Base-by-base conservation (phyloP, 305 asterid genomes). In the Andrographis paniculata region DNA sequence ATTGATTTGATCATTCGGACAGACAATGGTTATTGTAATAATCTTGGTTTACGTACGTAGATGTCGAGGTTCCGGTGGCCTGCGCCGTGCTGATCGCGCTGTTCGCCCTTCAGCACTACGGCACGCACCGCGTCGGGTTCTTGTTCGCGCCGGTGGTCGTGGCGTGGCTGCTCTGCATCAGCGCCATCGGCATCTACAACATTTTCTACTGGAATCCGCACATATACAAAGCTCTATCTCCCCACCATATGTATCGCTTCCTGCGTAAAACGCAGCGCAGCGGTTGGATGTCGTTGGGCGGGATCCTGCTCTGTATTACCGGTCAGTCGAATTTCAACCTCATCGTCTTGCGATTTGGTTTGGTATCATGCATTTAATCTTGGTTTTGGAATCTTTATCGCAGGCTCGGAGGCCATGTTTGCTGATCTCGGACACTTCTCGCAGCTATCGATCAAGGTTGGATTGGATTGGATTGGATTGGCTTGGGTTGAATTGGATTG, bases 371-470 rank as follows among this genome's bases (percentile, higher is more conserved):
- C n/a, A n/a, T n/a, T n/a, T n/a, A 56, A 18, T 20, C 23, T 2
- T 30, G 27, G 44, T 41, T 18, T 45, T 5, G 17, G 28, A 14
- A 42, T 48, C 45, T n/a, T n/a, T n/a, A n/a, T n/a, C n/a, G n/a
- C 80, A 79, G 89, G 89, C 62, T 79, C 89, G 13, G 89, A 79
- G 69, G 89, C 89, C 14, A 76, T 79, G 89, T 76, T 79, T 68
- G 89, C 89, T 57, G 85, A 79, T 62, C 82, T n/a, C n/a, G n/a
- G n/a, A n/a, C n/a, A n/a, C n/a, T n/a, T n/a, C n/a, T n/a, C n/a
- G n/a, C n/a, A 75, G 72, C 53, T 74, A 33, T 79, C 89, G 12
- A 79, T 79, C 45, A 69, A 79, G 88, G 88, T 24, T n/a, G n/a
- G n/a, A n/a, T n/a, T n/a, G n/a, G n/a, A 24, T 24, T 24, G 30